phyloP scores from a whole-genome alignment of 2,329 filamentous ascomycete species.

The Colletotrichum lini region DNA sequence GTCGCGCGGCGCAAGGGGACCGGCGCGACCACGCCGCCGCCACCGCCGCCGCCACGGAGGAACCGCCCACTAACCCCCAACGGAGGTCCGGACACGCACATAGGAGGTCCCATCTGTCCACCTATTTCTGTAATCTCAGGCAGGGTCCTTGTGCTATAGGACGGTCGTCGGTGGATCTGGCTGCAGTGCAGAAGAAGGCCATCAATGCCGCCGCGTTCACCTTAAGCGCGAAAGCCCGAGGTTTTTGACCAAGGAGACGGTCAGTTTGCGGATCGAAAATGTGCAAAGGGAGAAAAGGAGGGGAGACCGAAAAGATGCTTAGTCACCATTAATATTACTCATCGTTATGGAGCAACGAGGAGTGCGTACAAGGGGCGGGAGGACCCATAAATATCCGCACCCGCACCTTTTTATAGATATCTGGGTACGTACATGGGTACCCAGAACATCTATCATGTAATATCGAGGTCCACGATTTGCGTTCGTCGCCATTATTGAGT shows the following conservation, averaged over 20 bases:
- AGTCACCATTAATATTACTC: too few species aligned
- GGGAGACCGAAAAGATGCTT: too few species aligned
- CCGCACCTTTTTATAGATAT: too few species aligned
- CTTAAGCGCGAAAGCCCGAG: slow-evolving; percentile 28
- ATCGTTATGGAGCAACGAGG: too few species aligned
- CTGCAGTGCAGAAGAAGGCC: neutral
- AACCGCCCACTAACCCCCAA: slow-evolving; percentile 32
- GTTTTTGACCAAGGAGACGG: neutral
- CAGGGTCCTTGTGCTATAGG: slow-evolving; percentile 12
- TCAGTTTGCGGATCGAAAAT: neutral
- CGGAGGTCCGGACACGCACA: slow-evolving; percentile 34
- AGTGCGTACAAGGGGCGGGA: too few species aligned
- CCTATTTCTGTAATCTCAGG: neutral
- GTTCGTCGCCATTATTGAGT: too few species aligned
- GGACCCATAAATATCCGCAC: too few species aligned
- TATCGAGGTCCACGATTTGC: too few species aligned
- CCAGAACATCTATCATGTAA: too few species aligned
- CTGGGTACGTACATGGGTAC: too few species aligned
- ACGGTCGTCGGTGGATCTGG: slow-evolving; percentile 1
- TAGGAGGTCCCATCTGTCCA: neutral
- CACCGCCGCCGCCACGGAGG: slow-evolving; percentile 7
- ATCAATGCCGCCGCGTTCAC: slow-evolving; percentile 15
- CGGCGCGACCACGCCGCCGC: slow-evolving; percentile 11
- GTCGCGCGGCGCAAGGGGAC: slow-evolving; percentile 38
- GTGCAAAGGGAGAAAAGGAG: too few species aligned